Conservation (phyloP, 208 protist genomes). For the Trypanosoma rangeli region DNA sequence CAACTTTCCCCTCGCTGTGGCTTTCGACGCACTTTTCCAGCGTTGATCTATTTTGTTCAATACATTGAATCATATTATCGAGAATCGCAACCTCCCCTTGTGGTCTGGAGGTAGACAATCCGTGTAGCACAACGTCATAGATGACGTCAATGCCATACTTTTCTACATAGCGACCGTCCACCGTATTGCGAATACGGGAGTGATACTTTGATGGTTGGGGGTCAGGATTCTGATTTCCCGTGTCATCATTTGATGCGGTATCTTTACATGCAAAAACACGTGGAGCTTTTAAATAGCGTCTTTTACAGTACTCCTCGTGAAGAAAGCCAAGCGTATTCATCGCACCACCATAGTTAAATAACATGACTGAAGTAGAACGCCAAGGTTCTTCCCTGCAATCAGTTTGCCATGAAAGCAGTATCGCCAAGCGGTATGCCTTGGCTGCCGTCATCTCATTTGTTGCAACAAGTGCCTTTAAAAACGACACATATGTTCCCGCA, state of each 20-base stretch:
- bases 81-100: slow-evolving; percentile 43
- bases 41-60: slow-evolving; percentile 13
- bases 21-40: slow-evolving; percentile 39
- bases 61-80: slow-evolving; percentile 48
- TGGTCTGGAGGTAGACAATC: slow-evolving; percentile 42
- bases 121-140: slow-evolving; percentile 61
- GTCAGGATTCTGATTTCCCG: not conserved
- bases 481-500: slow-evolving; percentile 10
- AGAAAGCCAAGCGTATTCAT: slow-evolving; percentile 36
- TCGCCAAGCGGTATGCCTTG: slow-evolving; percentile 23
- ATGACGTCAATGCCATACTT: slow-evolving; percentile 56
- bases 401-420: slow-evolving; percentile 16
- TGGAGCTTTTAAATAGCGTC: not conserved
- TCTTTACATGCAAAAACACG: not conserved
- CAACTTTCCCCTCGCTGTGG: slow-evolving; percentile 24
- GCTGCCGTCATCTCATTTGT: slow-evolving; percentile 22
- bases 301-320: slow-evolving; percentile 5
- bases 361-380: slow-evolving; percentile 43
- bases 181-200: slow-evolving; percentile 27
- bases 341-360: slow-evolving; percentile 58
- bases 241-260: not conserved
- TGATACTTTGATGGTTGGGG: not conserved
- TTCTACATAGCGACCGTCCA: slow-evolving; percentile 30
- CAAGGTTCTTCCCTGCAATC: slow-evolving; percentile 46
- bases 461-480: slow-evolving; percentile 18